These are phyloP conservation scores for Albugo candida DNA, from an alignment of 352 stramenopile species.

Conservation along the genomic window DNA sequence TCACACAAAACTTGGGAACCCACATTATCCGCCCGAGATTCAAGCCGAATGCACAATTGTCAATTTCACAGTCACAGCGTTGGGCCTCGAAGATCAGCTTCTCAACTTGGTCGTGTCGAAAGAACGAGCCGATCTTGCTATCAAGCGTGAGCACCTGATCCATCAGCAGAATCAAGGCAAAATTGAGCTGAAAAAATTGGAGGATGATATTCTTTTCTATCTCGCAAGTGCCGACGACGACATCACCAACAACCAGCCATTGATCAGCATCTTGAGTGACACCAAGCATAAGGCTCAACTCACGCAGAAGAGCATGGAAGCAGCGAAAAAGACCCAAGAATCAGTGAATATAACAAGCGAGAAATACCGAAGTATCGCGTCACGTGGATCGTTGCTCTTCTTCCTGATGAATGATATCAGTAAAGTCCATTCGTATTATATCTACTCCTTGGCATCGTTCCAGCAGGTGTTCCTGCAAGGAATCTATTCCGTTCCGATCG, in stretches of 20 bases:
- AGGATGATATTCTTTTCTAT: constrained; percentile 90
- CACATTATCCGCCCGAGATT: constrained; percentile 89
- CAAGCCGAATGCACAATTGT: constrained; percentile 89
- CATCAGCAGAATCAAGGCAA: constrained; percentile 91
- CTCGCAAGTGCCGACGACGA: constrained; percentile 89
- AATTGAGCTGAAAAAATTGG: constrained; percentile 91
- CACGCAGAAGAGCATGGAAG: constrained; percentile 85
- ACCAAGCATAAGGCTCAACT: constrained; percentile 86
- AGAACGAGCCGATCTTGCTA: constrained; percentile 66
- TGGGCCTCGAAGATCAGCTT: constrained; percentile 85
- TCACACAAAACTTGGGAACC: constrained; percentile 90
- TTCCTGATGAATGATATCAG: constrained; percentile 95
- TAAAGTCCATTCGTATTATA: constrained; percentile 95
- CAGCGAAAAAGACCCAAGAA: constrained; percentile 83
- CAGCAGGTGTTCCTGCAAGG: constrained; percentile 89
- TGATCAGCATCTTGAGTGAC: constrained; percentile 91
- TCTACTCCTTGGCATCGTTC: constrained; percentile 92
- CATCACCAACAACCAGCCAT: constrained; percentile 93
- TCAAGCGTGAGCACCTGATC: constrained; percentile 81
- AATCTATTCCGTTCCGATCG: constrained; percentile 80
- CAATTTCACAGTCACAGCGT: constrained; percentile 89
- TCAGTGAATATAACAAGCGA: constrained; percentile 87
- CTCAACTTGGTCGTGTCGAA: constrained; percentile 85
- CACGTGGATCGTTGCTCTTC: constrained; percentile 85
- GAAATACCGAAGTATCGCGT: constrained; percentile 89